Evolutionary conservation across 768 basidiomycete genomes (phyloP).

Genomic region (Amylocystis lapponica): DNA sequence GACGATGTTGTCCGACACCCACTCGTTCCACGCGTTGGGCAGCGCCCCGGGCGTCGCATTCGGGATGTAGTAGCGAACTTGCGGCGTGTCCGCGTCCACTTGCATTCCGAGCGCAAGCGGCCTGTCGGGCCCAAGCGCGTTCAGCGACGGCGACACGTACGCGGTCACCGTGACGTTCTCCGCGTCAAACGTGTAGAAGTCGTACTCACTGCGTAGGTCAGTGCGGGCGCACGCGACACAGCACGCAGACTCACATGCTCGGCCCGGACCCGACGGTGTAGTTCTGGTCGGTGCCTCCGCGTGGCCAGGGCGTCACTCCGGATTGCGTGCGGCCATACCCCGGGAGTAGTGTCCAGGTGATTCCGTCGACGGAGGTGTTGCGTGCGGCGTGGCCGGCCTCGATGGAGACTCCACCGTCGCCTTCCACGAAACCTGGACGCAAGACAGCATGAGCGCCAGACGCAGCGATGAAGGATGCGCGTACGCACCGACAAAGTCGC

Average conservation of each 20-base stretch:
- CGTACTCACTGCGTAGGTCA: slow-evolving; percentile 45
- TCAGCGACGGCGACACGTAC: slow-evolving; percentile 47
- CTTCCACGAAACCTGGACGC: slow-evolving; percentile 51
- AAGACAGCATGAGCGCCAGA: background rate
- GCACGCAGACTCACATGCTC: slow-evolving; percentile 36
- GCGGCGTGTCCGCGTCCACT: slow-evolving; percentile 38
- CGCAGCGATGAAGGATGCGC: background rate
- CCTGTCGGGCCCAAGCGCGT: slow-evolving; percentile 41
- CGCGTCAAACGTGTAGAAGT: slow-evolving; percentile 50
- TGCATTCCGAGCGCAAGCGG: slow-evolving; percentile 49
- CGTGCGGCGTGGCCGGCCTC: slow-evolving; percentile 55
- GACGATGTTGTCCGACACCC: slow-evolving; percentile 49
- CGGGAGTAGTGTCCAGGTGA: slow-evolving; percentile 55
- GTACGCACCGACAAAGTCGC: slow-evolving; percentile 43
- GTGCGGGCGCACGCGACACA: background rate
- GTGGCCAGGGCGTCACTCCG: slow-evolving; percentile 56
- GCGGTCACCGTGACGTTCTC: slow-evolving; percentile 45
- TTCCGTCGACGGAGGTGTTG: slow-evolving; percentile 42
- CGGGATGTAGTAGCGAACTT: slow-evolving; percentile 43
- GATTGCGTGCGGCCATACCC: slow-evolving; percentile 56
- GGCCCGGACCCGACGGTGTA: slow-evolving; percentile 63
- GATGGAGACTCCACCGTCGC: slow-evolving; percentile 56
- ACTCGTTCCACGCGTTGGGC: slow-evolving; percentile 45
- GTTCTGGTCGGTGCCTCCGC: slow-evolving; percentile 42
- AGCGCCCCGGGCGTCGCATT: slow-evolving; percentile 37